Percentiles rank a stretch among this genome's conserved stretches.
Conservation (phyloP, 2,329 filamentous ascomycete species). For the Penicillium sp. region DNA sequence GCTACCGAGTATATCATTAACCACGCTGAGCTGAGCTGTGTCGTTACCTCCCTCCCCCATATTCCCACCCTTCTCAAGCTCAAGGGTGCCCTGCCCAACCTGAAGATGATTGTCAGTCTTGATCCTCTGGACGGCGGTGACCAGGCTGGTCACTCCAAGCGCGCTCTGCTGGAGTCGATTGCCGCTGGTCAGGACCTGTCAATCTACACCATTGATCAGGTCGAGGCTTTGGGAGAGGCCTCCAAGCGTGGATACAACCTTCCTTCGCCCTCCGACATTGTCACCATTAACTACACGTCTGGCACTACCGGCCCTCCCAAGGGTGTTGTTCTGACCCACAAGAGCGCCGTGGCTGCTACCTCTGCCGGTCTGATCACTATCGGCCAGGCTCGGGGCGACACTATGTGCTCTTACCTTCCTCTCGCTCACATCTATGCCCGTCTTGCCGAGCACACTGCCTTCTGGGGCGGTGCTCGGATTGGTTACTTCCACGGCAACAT, state of each 20-base stretch:
- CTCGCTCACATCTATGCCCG: slow-evolving; percentile 94
- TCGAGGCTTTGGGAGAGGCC: slow-evolving; percentile 79
- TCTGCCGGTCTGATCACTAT: slow-evolving; percentile 64
- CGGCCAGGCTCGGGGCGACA: slow-evolving; percentile 63
- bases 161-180: slow-evolving; percentile 74
- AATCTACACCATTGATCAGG: slow-evolving; percentile 78
- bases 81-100: slow-evolving; percentile 72
- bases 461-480: slow-evolving; percentile 75
- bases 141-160: slow-evolving; percentile 76
- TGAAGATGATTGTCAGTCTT: slow-evolving; percentile 88
- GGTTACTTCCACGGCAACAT: slow-evolving; percentile 97
- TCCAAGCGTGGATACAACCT: slow-evolving; percentile 73
- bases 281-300: slow-evolving; percentile 75
- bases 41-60: slow-evolving; percentile 80
- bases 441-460: slow-evolving; percentile 75
- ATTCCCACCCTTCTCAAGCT: slow-evolving; percentile 82
- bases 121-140: slow-evolving; percentile 85
- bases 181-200: slow-evolving; percentile 75
- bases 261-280: slow-evolving; percentile 74
- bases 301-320: slow-evolving; percentile 70
- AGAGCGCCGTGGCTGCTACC: slow-evolving; percentile 76
- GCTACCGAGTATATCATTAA: slow-evolving; percentile 96
- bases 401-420: slow-evolving; percentile 85
- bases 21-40: slow-evolving; percentile 76
- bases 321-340: slow-evolving; percentile 75